Evolutionary conservation across 148 eudicot genomes (phyloP), one percentile per base, ranked within the genome.

Genomic region (Beta vulgaris): DNA sequence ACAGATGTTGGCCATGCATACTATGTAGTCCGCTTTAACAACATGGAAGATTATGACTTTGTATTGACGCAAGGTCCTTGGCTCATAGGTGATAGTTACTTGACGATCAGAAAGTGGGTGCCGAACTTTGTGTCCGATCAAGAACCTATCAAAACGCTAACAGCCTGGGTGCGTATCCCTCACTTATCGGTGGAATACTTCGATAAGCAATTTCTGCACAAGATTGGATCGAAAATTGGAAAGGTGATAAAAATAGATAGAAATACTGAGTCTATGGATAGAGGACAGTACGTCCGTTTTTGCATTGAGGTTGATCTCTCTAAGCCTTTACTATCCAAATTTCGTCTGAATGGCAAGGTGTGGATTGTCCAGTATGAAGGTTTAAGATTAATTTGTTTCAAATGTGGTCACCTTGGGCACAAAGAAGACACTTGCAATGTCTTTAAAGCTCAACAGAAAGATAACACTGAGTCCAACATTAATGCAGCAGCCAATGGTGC

Each of bases 381-480:
- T 0, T 25, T 63, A 4, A 0, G 10, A 63, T 14, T 8, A n/a
- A 63, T 63, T 16, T 63, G 68, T 1, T 63, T 34, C 11, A 63
- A 63, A 18, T 63, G 68, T 19, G 68, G 68, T 1, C 19, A 63
- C 3, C 9, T 63, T 9, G 68, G 68, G 1, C 44, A 63, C 12
- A 19, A 35, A 7, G 42, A 63, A 4, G 42, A 16, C 3, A 8
- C 16, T 1, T 35, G 68, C n/a, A n/a, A n/a, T 12, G 14, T 2
- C 48, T 34, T 23, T 40, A 16, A 1, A 18, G 68, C 23, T 0
- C 19, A 35, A 63, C 0, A 16, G 3, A 18, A 6, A 23, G 8
- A 0, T 3, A 6, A 10, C 23, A 10, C 0, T 1, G 34, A 0
- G 0, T 5, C 11, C 19, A 0, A 15, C 12, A 31, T 5, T 8